phyloP scores from a whole-genome alignment of 768 basidiomycete genomes.

The Collybiopsis luxurians region DNA sequence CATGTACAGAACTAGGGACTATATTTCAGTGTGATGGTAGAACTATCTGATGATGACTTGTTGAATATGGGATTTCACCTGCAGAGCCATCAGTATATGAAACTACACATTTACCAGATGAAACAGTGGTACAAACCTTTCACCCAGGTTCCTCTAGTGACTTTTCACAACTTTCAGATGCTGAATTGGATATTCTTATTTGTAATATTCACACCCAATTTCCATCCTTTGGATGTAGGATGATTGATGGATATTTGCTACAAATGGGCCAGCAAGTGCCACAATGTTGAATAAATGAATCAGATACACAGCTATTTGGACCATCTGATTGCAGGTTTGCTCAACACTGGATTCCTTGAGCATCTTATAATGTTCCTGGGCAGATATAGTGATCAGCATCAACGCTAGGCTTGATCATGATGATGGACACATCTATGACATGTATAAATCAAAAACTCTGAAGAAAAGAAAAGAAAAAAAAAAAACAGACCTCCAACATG shows the following conservation, averaged over 20 bases:
- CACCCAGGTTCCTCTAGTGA: not conserved
- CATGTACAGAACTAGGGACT: not conserved
- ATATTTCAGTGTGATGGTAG: not conserved
- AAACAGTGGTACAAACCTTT: too few species aligned
- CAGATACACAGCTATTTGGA: not conserved
- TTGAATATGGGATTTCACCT: not conserved
- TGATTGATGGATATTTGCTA: not conserved
- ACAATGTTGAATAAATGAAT: not conserved
- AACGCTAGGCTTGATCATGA: too few species aligned
- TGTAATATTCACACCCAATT: not conserved
- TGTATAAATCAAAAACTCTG: too few species aligned
- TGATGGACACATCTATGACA: too few species aligned
- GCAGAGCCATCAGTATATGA: not conserved
- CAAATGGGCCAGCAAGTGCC: not conserved
- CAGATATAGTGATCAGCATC: too few species aligned
- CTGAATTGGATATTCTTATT: not conserved
- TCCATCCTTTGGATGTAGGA: constrained; percentile 1
- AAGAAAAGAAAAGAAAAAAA: too few species aligned
- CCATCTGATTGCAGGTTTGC: not conserved
- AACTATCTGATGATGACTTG: not conserved
- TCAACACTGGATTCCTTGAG: not conserved
- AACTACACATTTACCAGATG: not conserved
- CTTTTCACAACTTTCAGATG: not conserved
- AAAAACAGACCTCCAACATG: too few species aligned
- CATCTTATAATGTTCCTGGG: not conserved